phyloP scores from a whole-genome alignment of 2,329 filamentous ascomycete genomes.

The Lachnellula subtilissima region DNA sequence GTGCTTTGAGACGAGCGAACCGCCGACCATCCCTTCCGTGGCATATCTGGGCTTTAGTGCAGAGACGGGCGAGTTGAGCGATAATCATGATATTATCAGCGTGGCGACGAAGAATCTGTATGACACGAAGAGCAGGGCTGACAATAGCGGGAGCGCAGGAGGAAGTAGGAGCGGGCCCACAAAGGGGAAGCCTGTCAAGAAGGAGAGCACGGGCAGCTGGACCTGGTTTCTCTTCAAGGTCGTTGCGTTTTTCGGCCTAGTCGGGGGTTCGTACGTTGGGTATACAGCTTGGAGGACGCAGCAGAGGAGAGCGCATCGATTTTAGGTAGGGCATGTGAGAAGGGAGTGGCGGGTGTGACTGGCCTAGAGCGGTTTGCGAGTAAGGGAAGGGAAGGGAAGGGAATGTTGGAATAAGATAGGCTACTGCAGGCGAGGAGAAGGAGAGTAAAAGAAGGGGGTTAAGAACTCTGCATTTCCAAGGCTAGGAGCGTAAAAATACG shows the following conservation, averaged over 20 bases:
- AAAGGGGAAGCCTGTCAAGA: constrained; percentile 13
- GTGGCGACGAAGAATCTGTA: constrained; percentile 87
- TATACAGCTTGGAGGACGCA: constrained; percentile 72
- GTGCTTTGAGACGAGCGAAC: constrained; percentile 74
- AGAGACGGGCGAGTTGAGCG: constrained; percentile 92
- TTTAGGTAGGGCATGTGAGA: constrained; percentile 21
- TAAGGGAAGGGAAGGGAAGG: not conserved
- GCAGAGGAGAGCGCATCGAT: constrained; percentile 30
- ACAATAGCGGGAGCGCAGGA: constrained; percentile 21
- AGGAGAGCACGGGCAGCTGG: constrained; percentile 48
- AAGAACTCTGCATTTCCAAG: constrained; percentile 11
- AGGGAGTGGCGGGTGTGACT: not conserved
- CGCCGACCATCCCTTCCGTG: constrained; percentile 72
- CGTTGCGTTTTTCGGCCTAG: constrained; percentile 64
- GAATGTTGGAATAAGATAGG: not conserved
- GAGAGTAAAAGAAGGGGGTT: not conserved
- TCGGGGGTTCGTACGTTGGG: constrained; percentile 75
- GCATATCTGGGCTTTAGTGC: constrained; percentile 73
- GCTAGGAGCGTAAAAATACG: not conserved
- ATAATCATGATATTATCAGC: constrained; percentile 95
- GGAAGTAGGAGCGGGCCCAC: constrained; percentile 55
- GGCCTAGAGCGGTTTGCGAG: not conserved
- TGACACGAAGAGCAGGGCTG: constrained; percentile 45
- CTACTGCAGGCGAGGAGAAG: too few species aligned
- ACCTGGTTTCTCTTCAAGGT: constrained; percentile 76